Conservation (phyloP, 1,284 basidiomycete species). For the Fomitopsis pinicola region DNA sequence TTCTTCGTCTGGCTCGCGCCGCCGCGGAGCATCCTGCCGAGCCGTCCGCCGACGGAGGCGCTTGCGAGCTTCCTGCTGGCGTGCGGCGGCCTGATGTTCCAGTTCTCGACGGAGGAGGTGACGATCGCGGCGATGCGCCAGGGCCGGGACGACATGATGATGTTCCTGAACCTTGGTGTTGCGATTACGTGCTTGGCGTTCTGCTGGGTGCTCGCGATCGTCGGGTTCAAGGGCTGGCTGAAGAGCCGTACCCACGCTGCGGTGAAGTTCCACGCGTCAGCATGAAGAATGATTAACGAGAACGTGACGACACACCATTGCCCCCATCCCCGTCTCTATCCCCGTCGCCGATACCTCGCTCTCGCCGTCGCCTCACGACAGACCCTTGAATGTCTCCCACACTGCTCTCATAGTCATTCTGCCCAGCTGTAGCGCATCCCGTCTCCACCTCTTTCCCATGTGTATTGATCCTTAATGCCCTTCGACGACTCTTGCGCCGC, state of each 20-base stretch:
- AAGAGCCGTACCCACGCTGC: conserved; percentile 43
- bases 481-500: not conserved
- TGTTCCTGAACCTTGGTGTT: conserved; percentile 78
- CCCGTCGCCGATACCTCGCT: not conserved
- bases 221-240: conserved; percentile 78
- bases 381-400: not conserved
- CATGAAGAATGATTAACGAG: conserved; percentile 16
- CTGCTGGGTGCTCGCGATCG: conserved; percentile 72
- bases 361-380: not conserved
- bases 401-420: not conserved
- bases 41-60: conserved; percentile 93
- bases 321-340: not conserved
- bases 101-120: conserved; percentile 89
- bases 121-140: conserved; percentile 90
- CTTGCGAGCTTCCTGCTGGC: conserved; percentile 85
- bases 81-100: conserved; percentile 88
- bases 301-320: not conserved
- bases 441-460: not conserved
- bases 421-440: not conserved
- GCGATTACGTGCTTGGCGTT: conserved; percentile 81
- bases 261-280: conserved; percentile 43
- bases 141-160: conserved; percentile 88
- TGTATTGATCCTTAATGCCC: conserved; percentile 2
- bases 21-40: conserved; percentile 74
- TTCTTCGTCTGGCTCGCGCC: conserved; percentile 90